A percentile compares a stretch with the other conserved stretches of the same genome.
phyloP scores from a whole-genome alignment of 2,329 filamentous ascomycete genomes.

The Aspergillus clavatus region DNA sequence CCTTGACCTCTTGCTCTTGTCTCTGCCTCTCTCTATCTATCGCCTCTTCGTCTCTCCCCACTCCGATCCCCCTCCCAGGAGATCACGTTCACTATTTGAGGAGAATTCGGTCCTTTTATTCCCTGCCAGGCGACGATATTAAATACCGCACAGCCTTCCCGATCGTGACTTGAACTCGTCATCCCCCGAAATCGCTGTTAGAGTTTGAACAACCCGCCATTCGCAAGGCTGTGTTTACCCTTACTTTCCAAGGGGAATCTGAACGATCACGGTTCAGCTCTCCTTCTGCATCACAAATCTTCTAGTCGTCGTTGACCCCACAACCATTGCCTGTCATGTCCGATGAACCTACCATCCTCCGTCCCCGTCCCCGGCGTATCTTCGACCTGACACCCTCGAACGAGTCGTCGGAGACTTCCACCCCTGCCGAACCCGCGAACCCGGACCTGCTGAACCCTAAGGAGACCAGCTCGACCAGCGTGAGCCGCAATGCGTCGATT shows the following conservation, averaged over 20 bases:
- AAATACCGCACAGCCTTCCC: not conserved
- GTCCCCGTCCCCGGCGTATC: conserved; percentile 66
- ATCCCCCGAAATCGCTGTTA: no score
- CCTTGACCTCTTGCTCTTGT: conserved; percentile 5
- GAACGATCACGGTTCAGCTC: no score
- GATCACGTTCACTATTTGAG: not conserved
- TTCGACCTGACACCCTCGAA: conserved; percentile 57
- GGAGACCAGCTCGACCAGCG: conserved; percentile 35
- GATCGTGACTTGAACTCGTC: no score
- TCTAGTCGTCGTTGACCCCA: not conserved
- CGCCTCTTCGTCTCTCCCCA: not conserved
- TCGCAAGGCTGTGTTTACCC: no score
- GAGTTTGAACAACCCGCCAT: no score
- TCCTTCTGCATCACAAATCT: no score
- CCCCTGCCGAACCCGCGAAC: conserved; percentile 35
- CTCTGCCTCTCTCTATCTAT: conserved; percentile 1
- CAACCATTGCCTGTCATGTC: conserved; percentile 23
- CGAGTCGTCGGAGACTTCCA: conserved; percentile 39
- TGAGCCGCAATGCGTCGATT: conserved; percentile 69
- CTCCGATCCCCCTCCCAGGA: not conserved
- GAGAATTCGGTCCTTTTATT: not conserved
- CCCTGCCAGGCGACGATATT: not conserved
- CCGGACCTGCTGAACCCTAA: conserved; percentile 33
- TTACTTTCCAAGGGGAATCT: not conserved
- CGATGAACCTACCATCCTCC: conserved; percentile 53